Evolutionary conservation across 495 filamentous ascomycete genomes (phyloP).

Genomic region (Endocarpon pusillum): DNA sequence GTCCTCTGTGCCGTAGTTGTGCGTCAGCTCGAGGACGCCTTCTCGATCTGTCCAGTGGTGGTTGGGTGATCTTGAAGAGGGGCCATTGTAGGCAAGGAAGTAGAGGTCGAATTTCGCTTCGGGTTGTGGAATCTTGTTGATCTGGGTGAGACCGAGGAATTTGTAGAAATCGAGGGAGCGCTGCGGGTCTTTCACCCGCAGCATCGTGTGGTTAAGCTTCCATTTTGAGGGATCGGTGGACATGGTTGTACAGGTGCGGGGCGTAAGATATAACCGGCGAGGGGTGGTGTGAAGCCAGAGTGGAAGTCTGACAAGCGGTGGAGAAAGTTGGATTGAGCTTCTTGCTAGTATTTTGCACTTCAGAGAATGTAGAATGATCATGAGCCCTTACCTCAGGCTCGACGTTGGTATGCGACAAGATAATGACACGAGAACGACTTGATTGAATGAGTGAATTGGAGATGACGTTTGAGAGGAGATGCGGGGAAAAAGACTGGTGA

Average conservation of each 20-base stretch:
- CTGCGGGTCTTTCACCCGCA: constrained; percentile 78
- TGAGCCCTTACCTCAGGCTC: no score
- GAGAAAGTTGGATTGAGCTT: no score
- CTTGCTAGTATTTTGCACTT: no score
- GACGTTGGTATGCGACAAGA: no score
- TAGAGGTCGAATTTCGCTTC: constrained; percentile 77
- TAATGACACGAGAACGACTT: no score
- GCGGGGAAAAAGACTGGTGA: no score
- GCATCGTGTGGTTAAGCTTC: constrained; percentile 59
- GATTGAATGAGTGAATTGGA: no score
- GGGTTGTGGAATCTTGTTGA: constrained; percentile 55
- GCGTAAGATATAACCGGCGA: no score
- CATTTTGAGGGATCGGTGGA: constrained; percentile 65
- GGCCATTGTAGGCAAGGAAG: constrained; percentile 47
- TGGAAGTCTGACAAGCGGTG: no score
- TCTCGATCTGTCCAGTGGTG: constrained; percentile 74
- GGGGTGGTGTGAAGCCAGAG: no score
- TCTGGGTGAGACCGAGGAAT: constrained; percentile 72
- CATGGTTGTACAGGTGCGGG: constrained; percentile 39
- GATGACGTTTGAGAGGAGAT: no score
- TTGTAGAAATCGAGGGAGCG: constrained; percentile 87
- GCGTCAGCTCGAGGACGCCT: constrained; percentile 81
- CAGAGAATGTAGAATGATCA: no score
- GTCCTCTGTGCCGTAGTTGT: constrained; percentile 90
- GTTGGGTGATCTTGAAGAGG: constrained; percentile 70